These are phyloP conservation scores for Botrytis medusae DNA, from an alignment of 2,329 filamentous ascomycete species.

Conservation along the genomic window DNA sequence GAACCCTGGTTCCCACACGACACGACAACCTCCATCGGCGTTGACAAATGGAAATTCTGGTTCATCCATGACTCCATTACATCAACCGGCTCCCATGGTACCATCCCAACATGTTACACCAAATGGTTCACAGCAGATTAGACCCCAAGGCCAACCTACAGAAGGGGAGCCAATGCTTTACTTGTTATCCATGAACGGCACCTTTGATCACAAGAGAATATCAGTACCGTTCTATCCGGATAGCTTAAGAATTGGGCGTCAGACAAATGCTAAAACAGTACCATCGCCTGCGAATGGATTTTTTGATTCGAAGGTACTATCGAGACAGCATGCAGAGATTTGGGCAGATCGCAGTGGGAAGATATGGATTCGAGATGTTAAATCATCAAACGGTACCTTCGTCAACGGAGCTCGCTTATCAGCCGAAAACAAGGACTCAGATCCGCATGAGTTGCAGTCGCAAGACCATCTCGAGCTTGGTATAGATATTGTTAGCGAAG, in stretches of 20 bases:
- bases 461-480: conserved; percentile 91
- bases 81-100: conserved; percentile 57
- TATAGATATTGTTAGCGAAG: conserved; percentile 98
- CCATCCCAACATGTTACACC: conserved; percentile 70
- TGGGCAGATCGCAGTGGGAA: conserved; percentile 85
- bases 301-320: conserved; percentile 97
- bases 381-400: conserved; percentile 98
- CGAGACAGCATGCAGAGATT: conserved; percentile 92
- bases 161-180: conserved; percentile 77
- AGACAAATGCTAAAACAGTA: conserved; percentile 95
- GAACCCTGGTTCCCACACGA: conserved; percentile 57
- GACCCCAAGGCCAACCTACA: conserved; percentile 40
- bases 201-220: conserved; percentile 96
- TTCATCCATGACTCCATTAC: conserved; percentile 61
- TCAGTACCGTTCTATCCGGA: conserved; percentile 91
- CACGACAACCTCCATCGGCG: conserved; percentile 61
- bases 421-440: conserved; percentile 92
- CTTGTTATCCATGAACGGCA: conserved; percentile 87
- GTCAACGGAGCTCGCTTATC: conserved; percentile 91
- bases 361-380: conserved; percentile 94
- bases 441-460: conserved; percentile 88
- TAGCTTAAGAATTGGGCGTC: conserved; percentile 87
- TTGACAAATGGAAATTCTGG: conserved; percentile 59
- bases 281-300: conserved; percentile 90
- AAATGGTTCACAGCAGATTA: conserved; percentile 51